Percentiles rank a stretch among this genome's conserved stretches.
phyloP scores from a whole-genome alignment of 75 land plant genomes.

The Adiantum capillusveneris region DNA sequence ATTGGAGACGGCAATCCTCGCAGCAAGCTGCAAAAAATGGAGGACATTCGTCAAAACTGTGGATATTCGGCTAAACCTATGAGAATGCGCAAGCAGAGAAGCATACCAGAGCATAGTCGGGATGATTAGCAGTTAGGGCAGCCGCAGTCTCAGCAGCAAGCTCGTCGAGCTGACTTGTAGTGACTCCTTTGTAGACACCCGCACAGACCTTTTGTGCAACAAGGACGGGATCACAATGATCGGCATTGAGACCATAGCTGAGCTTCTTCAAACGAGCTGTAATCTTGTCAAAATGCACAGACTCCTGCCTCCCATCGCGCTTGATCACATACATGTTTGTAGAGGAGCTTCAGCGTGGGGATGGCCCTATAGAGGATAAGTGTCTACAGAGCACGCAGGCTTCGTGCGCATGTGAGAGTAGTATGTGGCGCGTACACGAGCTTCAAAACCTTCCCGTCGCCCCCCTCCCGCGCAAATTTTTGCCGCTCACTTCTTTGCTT shows the following conservation, averaged over 20 bases:
- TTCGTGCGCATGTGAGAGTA: no score
- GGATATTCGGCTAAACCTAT: no score
- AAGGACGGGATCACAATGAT: conserved; percentile 45
- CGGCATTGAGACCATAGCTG: conserved; percentile 44
- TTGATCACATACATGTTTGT: conserved; percentile 42
- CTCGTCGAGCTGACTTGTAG: conserved; percentile 50
- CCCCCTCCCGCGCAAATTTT: no score
- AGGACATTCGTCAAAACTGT: background rate
- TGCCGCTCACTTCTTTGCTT: no score
- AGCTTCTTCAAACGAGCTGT: conserved; percentile 51
- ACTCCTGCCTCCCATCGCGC: conserved; percentile 45
- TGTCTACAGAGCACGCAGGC: no score
- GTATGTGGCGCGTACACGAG: no score
- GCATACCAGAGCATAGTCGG: conserved; percentile 44
- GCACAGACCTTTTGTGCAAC: conserved; percentile 48
- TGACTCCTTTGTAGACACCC: conserved; percentile 47
- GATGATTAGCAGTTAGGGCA: conserved; percentile 48
- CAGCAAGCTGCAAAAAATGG: conserved; percentile 59
- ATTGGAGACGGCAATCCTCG: conserved; percentile 90
- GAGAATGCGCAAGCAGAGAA: no score
- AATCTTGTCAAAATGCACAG: conserved; percentile 52
- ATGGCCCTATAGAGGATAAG: no score
- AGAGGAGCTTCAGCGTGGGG: no score
- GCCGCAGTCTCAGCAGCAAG: conserved; percentile 52
- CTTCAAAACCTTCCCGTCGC: no score